Evolutionary conservation across 2,329 filamentous ascomycete species (phyloP), one percentile per base, ranked within the genome.

Genomic region (Xylogone sp.): DNA sequence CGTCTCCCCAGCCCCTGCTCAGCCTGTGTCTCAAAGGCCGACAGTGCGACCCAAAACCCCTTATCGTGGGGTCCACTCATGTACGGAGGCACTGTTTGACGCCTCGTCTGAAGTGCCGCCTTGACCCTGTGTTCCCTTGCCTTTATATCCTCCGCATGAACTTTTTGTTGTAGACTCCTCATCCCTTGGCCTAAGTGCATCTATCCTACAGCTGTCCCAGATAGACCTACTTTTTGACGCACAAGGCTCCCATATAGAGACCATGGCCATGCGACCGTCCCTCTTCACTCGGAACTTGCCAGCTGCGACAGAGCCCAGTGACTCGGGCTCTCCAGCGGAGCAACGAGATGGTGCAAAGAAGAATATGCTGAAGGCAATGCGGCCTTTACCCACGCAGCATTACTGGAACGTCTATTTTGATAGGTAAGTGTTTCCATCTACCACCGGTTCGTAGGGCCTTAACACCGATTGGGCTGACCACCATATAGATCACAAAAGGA

Each of bases 331-430:
- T 9, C 87, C 88, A 21, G 86, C 88, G 50, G 82, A 85, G 63
- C 79, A 84, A 69, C 85, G 88, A 63, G 87, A 88, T 69, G 84
- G 87, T 70, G 87, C 87, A 51, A 91, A 91, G 83, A 84, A 87
- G 74, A 91, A 91, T 75, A 88, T 92, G 69, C 77, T 90, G 60
- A 84, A 89, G 69, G 79, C 84, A 22, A 85, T 82, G 76, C 78
- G 90, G 49, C 79, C 86, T 48, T 75, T 91, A 59, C 83, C 87
- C 16, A 87, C 88, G 22, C 87, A 92, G 72, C 85, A 92, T 68
- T 90, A 88, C 72, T 90, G 89, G 82, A 77, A 86, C 60, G 84
- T 89, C 60, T 88, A 79, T 67, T 85, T 86, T 65, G 82, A 86
- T 68, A 74, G 81, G 72, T 81, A 66, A 64, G 71, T 20, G 27